Percentiles rank a stretch among this genome's conserved stretches.
These are phyloP conservation scores for Leucosporidium creatinivorum DNA, from an alignment of 768 basidiomycete genomes.

Conservation along the genomic window DNA sequence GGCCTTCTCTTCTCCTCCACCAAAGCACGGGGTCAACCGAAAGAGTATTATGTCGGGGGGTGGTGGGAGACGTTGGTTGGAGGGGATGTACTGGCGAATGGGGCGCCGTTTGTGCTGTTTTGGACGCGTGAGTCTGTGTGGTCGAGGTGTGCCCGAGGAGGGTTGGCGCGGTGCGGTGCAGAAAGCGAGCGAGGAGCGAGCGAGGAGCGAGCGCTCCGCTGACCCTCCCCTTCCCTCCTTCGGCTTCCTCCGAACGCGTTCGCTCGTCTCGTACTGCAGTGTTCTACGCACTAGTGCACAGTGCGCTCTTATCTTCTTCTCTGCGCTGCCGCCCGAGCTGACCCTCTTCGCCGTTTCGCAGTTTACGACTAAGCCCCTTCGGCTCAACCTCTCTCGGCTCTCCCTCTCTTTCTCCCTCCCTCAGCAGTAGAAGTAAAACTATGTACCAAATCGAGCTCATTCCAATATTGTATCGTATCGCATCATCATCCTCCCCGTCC, in stretches of 20 bases:
- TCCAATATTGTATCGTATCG: no score
- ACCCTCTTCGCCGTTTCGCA: background rate
- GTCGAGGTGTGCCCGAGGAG: no score
- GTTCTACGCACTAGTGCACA: constrained; percentile 13
- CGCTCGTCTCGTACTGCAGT: background rate
- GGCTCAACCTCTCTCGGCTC: no score
- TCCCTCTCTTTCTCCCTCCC: no score
- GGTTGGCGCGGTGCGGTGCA: no score
- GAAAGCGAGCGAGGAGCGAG: no score
- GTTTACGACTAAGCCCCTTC: background rate
- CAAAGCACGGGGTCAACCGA: background rate
- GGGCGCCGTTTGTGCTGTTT: constrained; percentile 6
- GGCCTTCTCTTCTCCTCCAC: constrained; percentile 6
- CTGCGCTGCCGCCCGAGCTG: background rate
- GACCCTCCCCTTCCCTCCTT: no score
- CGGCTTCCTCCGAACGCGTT: no score
- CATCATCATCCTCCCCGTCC: no score
- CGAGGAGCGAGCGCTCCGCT: no score
- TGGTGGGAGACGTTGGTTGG: background rate
- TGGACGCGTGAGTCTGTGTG: constrained; percentile 10
- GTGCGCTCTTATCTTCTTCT: background rate
- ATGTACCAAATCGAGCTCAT: no score
- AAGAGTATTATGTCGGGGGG: background rate
- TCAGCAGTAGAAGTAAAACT: no score
- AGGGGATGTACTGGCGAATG: background rate